Conservation (phyloP, 345 rosid genomes). For the Brassica napus region Da-Ae NC_063451.1:20142001-20142500, state of each 20-base stretch:
- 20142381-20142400: constrained; percentile 66
- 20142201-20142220: constrained; percentile 29
- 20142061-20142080: not conserved
- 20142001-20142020: not conserved
- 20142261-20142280: constrained; percentile 75
- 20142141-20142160: constrained; percentile 87
- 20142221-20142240: constrained; percentile 40
- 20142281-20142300: constrained; percentile 78
- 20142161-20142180: constrained; percentile 21
- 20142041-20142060: not conserved
- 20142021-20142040: not conserved
- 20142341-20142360: constrained; percentile 71
- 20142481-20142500: constrained; percentile 97
- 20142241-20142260: constrained; percentile 49
- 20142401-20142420: constrained; percentile 87
- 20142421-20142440: constrained; percentile 81
- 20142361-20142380: constrained; percentile 77
- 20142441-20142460: constrained; percentile 56
- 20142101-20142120: constrained; percentile 91
- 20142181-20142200: not conserved
- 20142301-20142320: constrained; percentile 83
- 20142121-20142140: constrained; percentile 75
- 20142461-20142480: constrained; percentile 78
- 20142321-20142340: constrained; percentile 87
- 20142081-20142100: constrained; percentile 99